phyloP scores from a whole-genome alignment of 495 filamentous ascomycete species.

The Hypoxylon rickii region DNA sequence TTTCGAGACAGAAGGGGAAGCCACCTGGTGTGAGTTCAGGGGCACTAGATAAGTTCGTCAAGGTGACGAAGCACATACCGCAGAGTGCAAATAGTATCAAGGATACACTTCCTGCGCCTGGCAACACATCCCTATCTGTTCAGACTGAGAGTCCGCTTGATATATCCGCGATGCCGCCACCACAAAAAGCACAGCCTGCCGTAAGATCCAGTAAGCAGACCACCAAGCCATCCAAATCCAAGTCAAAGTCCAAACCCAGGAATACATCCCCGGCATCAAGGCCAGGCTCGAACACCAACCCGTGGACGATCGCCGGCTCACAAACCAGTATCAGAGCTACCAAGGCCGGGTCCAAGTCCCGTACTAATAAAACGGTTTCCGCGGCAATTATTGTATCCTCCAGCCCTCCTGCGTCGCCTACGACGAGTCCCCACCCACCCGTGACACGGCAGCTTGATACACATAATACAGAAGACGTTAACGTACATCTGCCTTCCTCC shows the following conservation, averaged over 20 bases:
- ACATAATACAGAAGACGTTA: neutral
- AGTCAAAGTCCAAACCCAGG: slow-evolving; percentile 29
- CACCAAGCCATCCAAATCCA: slow-evolving; percentile 36
- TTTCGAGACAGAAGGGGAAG: slow-evolving; percentile 36
- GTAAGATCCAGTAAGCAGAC: slow-evolving; percentile 41
- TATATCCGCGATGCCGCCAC: neutral
- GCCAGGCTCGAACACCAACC: slow-evolving; percentile 38
- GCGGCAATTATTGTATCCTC: slow-evolving; percentile 51
- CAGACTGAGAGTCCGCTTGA: slow-evolving; percentile 1
- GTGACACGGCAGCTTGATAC: neutral
- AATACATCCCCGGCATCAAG: slow-evolving; percentile 26
- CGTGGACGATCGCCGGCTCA: slow-evolving; percentile 52
- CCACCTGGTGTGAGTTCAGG: slow-evolving; percentile 31
- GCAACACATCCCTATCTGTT: neutral
- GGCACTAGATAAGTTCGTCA: slow-evolving; percentile 45
- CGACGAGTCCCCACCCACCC: slow-evolving; percentile 10
- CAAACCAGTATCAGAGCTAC: slow-evolving; percentile 40
- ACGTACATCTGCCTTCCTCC: neutral
- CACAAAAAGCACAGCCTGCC: slow-evolving; percentile 17
- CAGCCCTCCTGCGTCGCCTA: slow-evolving; percentile 44
- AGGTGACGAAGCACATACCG: slow-evolving; percentile 40
- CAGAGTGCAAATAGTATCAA: slow-evolving; percentile 4
- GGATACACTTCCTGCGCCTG: neutral
- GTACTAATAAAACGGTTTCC: slow-evolving; percentile 8
- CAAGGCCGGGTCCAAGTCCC: slow-evolving; percentile 25